Conservation (phyloP, 2,329 filamentous ascomycete genomes). For the Verticillium isaacii region DNA sequence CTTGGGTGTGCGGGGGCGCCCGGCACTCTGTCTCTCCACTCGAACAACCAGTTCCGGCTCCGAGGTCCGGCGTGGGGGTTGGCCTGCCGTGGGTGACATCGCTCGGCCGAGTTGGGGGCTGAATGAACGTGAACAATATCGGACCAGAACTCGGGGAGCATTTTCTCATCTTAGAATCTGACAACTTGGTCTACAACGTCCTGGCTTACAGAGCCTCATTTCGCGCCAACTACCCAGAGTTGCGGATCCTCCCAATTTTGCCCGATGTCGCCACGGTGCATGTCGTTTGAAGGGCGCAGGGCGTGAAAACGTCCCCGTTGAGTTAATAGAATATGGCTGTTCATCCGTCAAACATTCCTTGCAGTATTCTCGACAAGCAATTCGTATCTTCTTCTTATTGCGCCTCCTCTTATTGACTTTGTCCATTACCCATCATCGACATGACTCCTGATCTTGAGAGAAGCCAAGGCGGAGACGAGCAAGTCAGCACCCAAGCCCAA, state of each 20-base stretch:
- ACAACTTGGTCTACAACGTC: not conserved
- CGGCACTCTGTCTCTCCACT: not conserved
- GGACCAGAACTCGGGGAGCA: not conserved
- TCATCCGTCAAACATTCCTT: not conserved
- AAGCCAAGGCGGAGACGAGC: too few relatives aligned
- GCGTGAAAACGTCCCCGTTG: not conserved
- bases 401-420: too few relatives aligned
- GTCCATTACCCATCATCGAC: too few relatives aligned
- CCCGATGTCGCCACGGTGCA: not conserved
- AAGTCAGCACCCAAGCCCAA: too few relatives aligned
- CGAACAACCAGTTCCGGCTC: not conserved
- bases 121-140: not conserved
- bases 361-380: too few relatives aligned
- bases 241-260: not conserved
- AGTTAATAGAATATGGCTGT: not conserved
- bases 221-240: not conserved
- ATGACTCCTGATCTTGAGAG: too few relatives aligned
- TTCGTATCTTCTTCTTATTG: too few relatives aligned
- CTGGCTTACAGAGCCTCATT: not conserved
- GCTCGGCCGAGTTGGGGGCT: not conserved
- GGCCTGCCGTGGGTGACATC: not conserved
- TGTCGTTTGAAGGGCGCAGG: not conserved
- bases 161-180: not conserved
- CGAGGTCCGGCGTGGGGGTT: not conserved
- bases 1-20: not conserved